Conservation (phyloP, 2,329 filamentous ascomycete genomes). For the Pseudodiploospora longispora region DNA sequence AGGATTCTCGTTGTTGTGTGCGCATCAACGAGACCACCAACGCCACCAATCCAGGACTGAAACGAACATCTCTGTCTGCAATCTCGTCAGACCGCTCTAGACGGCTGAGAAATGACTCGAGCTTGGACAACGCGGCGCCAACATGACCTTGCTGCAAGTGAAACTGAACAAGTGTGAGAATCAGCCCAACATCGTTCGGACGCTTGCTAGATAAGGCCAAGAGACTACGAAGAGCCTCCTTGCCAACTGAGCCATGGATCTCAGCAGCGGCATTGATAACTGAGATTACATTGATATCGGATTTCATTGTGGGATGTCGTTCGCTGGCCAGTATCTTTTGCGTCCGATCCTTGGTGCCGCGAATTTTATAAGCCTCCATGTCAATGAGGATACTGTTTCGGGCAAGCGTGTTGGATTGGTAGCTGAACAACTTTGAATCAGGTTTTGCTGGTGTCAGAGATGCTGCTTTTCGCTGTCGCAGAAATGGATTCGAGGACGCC, state of each 20-base stretch:
- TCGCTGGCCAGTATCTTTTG: conserved; percentile 27
- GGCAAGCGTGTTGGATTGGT: conserved; percentile 49
- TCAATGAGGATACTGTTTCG: conserved; percentile 58
- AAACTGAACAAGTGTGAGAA: conserved; percentile 73
- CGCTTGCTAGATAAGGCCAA: conserved; percentile 62
- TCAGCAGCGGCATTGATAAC: conserved; percentile 64
- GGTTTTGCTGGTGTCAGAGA: conserved; percentile 42
- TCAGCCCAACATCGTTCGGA: conserved; percentile 71
- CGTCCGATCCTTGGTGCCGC: conserved; percentile 48
- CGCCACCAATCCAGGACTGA: conserved; percentile 76
- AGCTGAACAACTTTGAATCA: conserved; percentile 61
- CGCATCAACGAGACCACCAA: conserved; percentile 73
- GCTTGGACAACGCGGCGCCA: conserved; percentile 62
- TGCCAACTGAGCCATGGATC: conserved; percentile 53
- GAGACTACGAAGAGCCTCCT: conserved; percentile 61
- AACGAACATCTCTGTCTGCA: conserved; percentile 61
- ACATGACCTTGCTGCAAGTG: conserved; percentile 66
- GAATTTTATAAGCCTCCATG: conserved; percentile 59
- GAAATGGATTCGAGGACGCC: conserved; percentile 53
- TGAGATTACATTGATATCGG: conserved; percentile 34
- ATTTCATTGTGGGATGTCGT: conserved; percentile 19
- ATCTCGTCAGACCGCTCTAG: conserved; percentile 54
- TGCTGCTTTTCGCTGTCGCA: conserved; percentile 54
- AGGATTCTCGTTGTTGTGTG: conserved; percentile 62
- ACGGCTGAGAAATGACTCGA: conserved; percentile 67